Conservation (phyloP, 306 rosid species). For the Elaeagnus macrophylla region DNA sequence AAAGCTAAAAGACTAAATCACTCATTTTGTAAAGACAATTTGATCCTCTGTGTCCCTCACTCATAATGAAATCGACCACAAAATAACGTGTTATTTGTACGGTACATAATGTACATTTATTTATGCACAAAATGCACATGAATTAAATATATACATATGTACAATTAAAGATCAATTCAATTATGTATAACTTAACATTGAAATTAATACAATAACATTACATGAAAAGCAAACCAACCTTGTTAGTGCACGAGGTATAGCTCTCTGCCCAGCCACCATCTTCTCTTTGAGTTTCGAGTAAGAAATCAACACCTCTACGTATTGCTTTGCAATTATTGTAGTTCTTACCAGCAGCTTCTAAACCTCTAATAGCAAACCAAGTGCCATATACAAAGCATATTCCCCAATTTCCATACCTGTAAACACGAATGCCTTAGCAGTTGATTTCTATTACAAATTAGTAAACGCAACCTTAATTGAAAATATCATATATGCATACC, state of each 20-base stretch:
- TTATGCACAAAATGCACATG: too few relatives aligned
- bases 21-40: too few relatives aligned
- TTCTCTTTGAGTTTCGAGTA: slow-evolving; percentile 20
- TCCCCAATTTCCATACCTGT: slow-evolving; percentile 35
- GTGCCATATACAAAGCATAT: slow-evolving; percentile 39
- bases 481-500: slow-evolving; percentile 12
- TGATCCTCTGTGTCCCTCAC: too few relatives aligned
- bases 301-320: slow-evolving; percentile 26
- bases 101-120: too few relatives aligned
- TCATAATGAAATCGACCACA: too few relatives aligned
- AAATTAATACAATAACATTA: too few relatives aligned
- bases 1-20: too few relatives aligned
- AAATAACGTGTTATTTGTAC: too few relatives aligned
- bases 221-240: slow-evolving; percentile 14
- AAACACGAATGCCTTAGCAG: background rate
- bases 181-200: too few relatives aligned
- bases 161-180: too few relatives aligned
- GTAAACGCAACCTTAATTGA: background rate
- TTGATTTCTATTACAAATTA: background rate
- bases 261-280: slow-evolving; percentile 46
- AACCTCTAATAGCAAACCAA: slow-evolving; percentile 31
- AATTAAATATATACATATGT: too few relatives aligned
- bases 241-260: slow-evolving; percentile 33
- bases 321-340: slow-evolving; percentile 29
- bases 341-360: slow-evolving; percentile 27